A percentile compares a stretch with the other conserved stretches of the same genome.
Conservation (phyloP, 2,329 filamentous ascomycete species). For the Fusarium aywerte region DNA sequence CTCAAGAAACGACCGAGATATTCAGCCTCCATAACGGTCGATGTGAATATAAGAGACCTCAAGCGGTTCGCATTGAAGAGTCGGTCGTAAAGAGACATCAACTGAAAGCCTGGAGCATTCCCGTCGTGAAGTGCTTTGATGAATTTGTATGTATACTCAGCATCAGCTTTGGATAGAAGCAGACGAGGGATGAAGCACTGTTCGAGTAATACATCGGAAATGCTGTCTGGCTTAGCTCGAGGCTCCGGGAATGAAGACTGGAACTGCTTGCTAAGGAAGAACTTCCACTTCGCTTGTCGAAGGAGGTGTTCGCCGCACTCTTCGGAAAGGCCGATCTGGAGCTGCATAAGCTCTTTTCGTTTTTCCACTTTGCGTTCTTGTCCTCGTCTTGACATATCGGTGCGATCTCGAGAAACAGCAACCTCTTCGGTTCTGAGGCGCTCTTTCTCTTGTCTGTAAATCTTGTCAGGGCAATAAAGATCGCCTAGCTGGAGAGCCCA, state of each 20-base stretch:
- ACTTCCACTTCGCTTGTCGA: conserved; percentile 72
- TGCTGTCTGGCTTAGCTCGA: conserved; percentile 69
- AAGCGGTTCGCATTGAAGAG: conserved; percentile 87
- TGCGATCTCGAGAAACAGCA: conserved; percentile 75
- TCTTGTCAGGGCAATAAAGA: conserved; percentile 77
- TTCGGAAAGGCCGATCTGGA: conserved; percentile 74
- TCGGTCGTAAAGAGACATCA: conserved; percentile 83
- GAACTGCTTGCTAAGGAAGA: conserved; percentile 79
- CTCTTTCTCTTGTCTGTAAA: conserved; percentile 81
- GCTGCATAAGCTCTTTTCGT: conserved; percentile 74
- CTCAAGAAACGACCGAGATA: conserved; percentile 93
- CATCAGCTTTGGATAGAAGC: conserved; percentile 84
- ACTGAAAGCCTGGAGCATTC: conserved; percentile 86
- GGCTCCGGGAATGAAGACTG: conserved; percentile 79
- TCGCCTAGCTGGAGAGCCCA: conserved; percentile 91
- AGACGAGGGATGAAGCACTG: conserved; percentile 92
- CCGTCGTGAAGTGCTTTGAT: conserved; percentile 87
- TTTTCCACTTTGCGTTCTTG: conserved; percentile 72
- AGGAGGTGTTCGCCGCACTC: conserved; percentile 78
- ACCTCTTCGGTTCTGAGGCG: conserved; percentile 74
- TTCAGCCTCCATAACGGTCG: conserved; percentile 89
- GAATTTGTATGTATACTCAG: conserved; percentile 88
- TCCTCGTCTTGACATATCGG: conserved; percentile 75
- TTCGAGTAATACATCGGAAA: conserved; percentile 84
- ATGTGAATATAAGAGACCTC: conserved; percentile 85